These are phyloP conservation scores for Raphanus hybrid DNA, from an alignment of 441 rosid species.

Conservation along the genomic window DNA sequence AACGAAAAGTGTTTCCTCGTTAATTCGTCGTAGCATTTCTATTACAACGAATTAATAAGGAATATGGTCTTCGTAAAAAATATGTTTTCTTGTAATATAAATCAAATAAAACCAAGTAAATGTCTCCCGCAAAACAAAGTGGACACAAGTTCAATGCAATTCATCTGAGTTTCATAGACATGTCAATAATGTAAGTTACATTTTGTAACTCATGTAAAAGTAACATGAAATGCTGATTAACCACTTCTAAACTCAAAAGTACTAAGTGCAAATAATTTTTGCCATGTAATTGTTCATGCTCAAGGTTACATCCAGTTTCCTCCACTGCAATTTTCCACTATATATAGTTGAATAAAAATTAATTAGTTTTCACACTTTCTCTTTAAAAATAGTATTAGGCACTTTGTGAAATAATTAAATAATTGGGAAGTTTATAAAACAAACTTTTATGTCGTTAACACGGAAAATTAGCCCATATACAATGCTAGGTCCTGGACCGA, in stretches of 20 bases:
- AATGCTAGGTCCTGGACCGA: too few species aligned
- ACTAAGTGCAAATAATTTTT: background rate
- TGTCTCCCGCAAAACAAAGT: constrained; percentile 29
- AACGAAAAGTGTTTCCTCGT: too few species aligned
- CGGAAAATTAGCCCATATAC: too few species aligned
- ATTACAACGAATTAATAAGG: too few species aligned
- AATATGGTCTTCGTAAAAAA: too few species aligned
- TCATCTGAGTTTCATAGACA: background rate
- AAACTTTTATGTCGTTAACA: too few species aligned
- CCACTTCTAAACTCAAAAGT: background rate
- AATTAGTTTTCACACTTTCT: background rate
- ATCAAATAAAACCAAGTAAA: constrained; percentile 10
- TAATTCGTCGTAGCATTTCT: too few species aligned
- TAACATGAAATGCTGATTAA: constrained; percentile 7
- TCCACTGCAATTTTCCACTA: background rate
- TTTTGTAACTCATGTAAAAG: background rate
- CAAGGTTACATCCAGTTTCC: background rate
- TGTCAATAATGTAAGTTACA: background rate
- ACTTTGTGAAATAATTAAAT: background rate
- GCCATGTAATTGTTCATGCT: background rate
- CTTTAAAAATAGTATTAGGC: background rate
- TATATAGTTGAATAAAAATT: background rate
- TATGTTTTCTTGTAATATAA: background rate
- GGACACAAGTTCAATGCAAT: constrained; percentile 30
- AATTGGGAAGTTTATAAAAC: background rate